phyloP scores from a whole-genome alignment of 2,329 filamentous ascomycete species.

The Pseudogymnoascus sp. region DNA sequence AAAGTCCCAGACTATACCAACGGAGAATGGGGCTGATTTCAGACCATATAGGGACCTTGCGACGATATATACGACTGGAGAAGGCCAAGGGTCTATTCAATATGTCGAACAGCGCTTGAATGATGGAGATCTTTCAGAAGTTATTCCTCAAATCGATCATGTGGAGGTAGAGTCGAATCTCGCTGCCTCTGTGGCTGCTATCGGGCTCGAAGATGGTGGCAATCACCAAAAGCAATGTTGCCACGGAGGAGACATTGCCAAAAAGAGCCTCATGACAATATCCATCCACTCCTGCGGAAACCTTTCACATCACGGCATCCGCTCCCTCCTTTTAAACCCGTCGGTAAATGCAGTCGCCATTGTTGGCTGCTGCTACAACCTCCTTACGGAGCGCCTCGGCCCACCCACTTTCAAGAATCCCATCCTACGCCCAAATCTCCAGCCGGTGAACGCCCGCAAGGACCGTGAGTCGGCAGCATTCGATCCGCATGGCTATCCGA shows the following conservation, averaged over 20 bases:
- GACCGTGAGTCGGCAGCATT: slow-evolving; percentile 61
- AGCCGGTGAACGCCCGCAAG: slow-evolving; percentile 63
- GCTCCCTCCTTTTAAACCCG: slow-evolving; percentile 77
- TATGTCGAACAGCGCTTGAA: slow-evolving; percentile 71
- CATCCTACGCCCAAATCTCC: slow-evolving; percentile 61
- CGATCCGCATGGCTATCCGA: slow-evolving; percentile 89
- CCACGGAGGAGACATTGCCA: slow-evolving; percentile 20
- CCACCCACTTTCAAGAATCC: slow-evolving; percentile 83
- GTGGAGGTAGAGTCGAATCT: slow-evolving; percentile 26
- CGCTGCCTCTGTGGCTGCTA: not conserved
- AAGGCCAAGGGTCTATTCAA: slow-evolving; percentile 64
- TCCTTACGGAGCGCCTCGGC: slow-evolving; percentile 82
- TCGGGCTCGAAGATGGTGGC: not conserved
- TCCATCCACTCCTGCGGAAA: slow-evolving; percentile 98
- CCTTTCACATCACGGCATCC: slow-evolving; percentile 88
- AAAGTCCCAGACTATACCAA: slow-evolving; percentile 26
- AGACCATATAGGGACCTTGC: slow-evolving; percentile 45
- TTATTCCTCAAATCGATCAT: slow-evolving; percentile 57
- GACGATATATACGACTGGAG: slow-evolving; percentile 48
- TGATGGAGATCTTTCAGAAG: slow-evolving; percentile 63
- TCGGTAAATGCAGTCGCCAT: slow-evolving; percentile 86
- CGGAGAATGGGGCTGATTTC: slow-evolving; percentile 37
- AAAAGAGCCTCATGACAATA: slow-evolving; percentile 65
- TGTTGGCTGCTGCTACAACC: slow-evolving; percentile 97
- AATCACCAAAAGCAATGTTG: slow-evolving; percentile 16